Evolutionary conservation across 1,139 yeast species (phyloP).

Genomic region (Pichia sp.): DNA sequence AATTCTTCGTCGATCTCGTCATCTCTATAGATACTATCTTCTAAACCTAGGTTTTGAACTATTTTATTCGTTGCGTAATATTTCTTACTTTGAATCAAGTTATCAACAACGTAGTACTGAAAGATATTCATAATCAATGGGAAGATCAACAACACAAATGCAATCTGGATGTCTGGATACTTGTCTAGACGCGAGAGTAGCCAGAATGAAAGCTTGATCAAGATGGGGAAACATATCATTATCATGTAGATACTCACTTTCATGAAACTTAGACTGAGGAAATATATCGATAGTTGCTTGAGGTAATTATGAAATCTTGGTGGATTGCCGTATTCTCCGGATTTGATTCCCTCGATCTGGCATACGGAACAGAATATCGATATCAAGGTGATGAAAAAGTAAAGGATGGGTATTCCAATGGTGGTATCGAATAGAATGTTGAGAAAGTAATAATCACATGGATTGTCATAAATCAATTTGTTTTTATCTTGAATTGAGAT

Average conservation of each 20-base stretch:
- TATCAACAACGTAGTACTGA: slow-evolving; percentile 85
- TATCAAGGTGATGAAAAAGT: slow-evolving; percentile 8
- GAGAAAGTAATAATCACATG: slow-evolving; percentile 91
- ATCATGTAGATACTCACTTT: slow-evolving; percentile 53
- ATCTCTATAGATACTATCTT: not conserved
- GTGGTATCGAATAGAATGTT: slow-evolving; percentile 91
- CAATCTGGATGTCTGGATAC: slow-evolving; percentile 79
- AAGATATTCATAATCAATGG: slow-evolving; percentile 81
- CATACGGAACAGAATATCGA: slow-evolving; percentile 40
- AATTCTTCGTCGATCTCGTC: slow-evolving; percentile 4
- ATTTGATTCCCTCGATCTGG: slow-evolving; percentile 60
- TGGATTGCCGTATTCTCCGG: slow-evolving; percentile 81
- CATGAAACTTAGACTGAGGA: slow-evolving; percentile 55
- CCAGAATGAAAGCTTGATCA: slow-evolving; percentile 56
- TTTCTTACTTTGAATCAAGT: slow-evolving; percentile 68
- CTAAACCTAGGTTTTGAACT: not conserved
- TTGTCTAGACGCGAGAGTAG: slow-evolving; percentile 75
- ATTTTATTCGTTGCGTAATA: slow-evolving; percentile 24
- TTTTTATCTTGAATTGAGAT: slow-evolving; percentile 16
- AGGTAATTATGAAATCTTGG: slow-evolving; percentile 65
- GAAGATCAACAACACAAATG: slow-evolving; percentile 80
- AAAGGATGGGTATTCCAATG: slow-evolving; percentile 53
- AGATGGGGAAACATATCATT: slow-evolving; percentile 56
- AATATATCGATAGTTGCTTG: slow-evolving; percentile 73
- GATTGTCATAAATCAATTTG: slow-evolving; percentile 43